A percentile compares a stretch with the other conserved stretches of the same genome.
Evolutionary conservation across 352 stramenopile genomes (phyloP).

Genomic region (Globisporangium paroecandrum): DNA sequence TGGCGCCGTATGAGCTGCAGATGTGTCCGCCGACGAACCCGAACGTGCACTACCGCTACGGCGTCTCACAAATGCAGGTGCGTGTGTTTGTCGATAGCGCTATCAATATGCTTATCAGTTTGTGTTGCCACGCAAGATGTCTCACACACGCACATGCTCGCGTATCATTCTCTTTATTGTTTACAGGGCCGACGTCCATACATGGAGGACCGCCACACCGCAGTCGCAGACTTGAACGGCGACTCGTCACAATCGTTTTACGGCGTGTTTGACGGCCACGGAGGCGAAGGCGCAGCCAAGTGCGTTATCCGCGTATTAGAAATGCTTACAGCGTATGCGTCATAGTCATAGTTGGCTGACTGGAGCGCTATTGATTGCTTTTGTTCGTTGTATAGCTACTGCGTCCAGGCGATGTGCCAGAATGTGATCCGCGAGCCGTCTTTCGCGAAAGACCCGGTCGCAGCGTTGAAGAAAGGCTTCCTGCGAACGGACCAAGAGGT

Average conservation of each 20-base stretch:
- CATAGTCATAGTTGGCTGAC: neutral
- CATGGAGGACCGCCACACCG: conserved; percentile 90
- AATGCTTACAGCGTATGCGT: conserved; percentile 7
- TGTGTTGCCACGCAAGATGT: too few species aligned
- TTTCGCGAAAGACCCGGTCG: conserved; percentile 57
- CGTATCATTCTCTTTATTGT: neutral
- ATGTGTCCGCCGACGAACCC: conserved; percentile 73
- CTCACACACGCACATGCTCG: too few species aligned
- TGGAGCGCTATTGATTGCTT: neutral
- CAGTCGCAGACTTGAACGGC: conserved; percentile 71
- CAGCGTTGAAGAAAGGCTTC: conserved; percentile 79
- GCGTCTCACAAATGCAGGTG: conserved; percentile 77
- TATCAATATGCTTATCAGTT: neutral
- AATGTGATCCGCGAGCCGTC: conserved; percentile 76
- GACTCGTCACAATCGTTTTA: conserved; percentile 88
- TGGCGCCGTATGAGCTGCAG: conserved; percentile 66
- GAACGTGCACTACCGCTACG: conserved; percentile 78
- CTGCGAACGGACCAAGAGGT: conserved; percentile 78
- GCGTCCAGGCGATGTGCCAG: conserved; percentile 76
- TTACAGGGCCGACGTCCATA: conserved; percentile 72
- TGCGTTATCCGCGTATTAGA: conserved; percentile 31
- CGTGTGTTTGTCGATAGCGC: neutral
- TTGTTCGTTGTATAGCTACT: conserved; percentile 46
- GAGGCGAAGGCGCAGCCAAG: conserved; percentile 86
- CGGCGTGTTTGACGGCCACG: conserved; percentile 92